Conservation (phyloP, 257 asterid species). For the Misopates orontium region DNA sequence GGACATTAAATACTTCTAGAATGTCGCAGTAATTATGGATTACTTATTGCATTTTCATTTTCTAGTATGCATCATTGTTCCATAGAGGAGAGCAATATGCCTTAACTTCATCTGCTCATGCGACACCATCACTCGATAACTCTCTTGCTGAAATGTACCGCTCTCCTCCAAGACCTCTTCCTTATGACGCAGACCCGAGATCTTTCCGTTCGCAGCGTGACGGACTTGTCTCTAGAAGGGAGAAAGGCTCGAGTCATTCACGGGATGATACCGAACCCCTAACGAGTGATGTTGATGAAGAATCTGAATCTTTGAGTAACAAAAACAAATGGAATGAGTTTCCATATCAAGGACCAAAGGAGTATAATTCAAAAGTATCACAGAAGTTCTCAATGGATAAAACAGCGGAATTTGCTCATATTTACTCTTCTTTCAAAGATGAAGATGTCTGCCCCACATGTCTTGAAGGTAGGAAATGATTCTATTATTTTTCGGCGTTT, state of each 20-base stretch:
- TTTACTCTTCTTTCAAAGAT: conserved; percentile 69
- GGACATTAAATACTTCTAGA: conserved; percentile 3
- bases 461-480: conserved; percentile 69
- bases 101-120: conserved; percentile 56
- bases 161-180: conserved; percentile 93
- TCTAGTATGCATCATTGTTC: conserved; percentile 77
- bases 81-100: conserved; percentile 65
- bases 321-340: conserved; percentile 66
- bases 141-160: conserved; percentile 79
- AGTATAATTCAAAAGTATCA: conserved; percentile 52
- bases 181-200: conserved; percentile 85
- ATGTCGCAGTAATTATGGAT: conserved; percentile 23
- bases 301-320: conserved; percentile 47
- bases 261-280: conserved; percentile 81
- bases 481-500: neutral
- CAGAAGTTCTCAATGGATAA: conserved; percentile 50
- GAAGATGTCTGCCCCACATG: conserved; percentile 98
- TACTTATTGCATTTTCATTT: conserved; percentile 17
- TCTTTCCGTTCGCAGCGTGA: conserved; percentile 64
- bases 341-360: conserved; percentile 55
- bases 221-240: conserved; percentile 74
- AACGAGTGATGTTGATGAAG: conserved; percentile 62
- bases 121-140: conserved; percentile 58
- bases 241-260: conserved; percentile 76
- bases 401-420: conserved; percentile 59